These are phyloP conservation scores for Backusella sp. DNA, from an alignment of 192 early-diverging fungal genomes.

Conservation along the genomic window DNA sequence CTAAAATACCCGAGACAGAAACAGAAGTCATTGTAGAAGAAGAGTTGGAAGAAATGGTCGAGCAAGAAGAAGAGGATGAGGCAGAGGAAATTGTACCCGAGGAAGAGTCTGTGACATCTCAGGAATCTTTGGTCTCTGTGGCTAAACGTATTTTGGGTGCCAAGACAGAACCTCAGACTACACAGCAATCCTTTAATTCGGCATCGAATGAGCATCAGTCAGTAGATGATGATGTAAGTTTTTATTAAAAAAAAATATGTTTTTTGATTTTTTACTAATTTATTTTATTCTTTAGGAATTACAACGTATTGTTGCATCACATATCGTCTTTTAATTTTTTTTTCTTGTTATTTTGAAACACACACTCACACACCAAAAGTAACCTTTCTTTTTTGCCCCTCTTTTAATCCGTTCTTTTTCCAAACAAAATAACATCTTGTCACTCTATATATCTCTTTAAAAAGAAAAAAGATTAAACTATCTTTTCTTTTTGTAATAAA, in stretches of 20 bases:
- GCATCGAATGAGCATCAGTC: background rate
- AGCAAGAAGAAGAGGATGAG: background rate
- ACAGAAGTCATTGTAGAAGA: background rate
- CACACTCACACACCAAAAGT: background rate
- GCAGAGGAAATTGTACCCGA: background rate
- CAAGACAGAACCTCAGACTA: background rate
- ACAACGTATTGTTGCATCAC: constrained; percentile 15
- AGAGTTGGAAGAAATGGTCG: background rate
- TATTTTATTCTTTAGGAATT: constrained; percentile 4
- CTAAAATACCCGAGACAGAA: background rate
- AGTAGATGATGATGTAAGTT: constrained; percentile 15
- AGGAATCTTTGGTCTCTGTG: background rate
- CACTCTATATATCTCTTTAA: background rate
- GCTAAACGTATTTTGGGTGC: constrained; percentile 18
- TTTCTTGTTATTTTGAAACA: background rate
- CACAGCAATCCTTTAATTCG: background rate
- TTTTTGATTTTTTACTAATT: background rate
- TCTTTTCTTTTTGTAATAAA: background rate
- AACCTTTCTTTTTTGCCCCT: background rate
- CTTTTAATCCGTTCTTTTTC: background rate
- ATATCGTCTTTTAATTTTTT: background rate
- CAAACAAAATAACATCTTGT: background rate
- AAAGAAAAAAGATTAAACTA: background rate
- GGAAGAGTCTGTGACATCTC: background rate
- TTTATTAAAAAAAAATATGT: background rate